Percentiles rank a stretch among this genome's conserved stretches.
Evolutionary conservation across 306 rosid species (phyloP).

Genomic region (Corylus avellana): DNA sequence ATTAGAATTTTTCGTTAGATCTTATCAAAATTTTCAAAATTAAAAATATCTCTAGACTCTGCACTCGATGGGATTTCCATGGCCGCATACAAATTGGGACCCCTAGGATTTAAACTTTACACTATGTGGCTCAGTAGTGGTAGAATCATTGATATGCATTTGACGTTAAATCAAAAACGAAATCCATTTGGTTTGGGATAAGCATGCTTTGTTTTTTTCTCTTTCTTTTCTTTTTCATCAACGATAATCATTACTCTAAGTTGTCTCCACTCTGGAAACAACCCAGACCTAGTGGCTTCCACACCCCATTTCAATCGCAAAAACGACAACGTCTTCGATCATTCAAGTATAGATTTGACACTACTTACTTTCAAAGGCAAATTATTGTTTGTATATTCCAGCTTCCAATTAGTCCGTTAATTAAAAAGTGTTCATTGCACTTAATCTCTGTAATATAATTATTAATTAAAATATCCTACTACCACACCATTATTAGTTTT

Average conservation of each 20-base stretch:
- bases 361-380: no score
- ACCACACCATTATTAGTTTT: no score
- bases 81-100: background rate
- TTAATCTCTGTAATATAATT: no score
- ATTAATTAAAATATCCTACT: no score
- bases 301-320: no score
- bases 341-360: background rate
- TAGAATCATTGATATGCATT: background rate
- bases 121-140: background rate
- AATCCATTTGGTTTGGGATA: background rate
- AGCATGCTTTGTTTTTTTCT: background rate
- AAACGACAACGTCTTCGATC: background rate
- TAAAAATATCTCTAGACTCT: background rate
- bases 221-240: background rate
- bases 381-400: no score
- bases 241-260: background rate
- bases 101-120: background rate
- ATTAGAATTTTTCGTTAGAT: no score
- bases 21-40: background rate
- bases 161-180: background rate
- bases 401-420: no score
- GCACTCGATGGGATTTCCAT: background rate
- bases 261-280: background rate
- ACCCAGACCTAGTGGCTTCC: background rate
- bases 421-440: no score